Conservation (phyloP, 2,329 filamentous ascomycete species). For the Aurifilum marmelostoma region DNA sequence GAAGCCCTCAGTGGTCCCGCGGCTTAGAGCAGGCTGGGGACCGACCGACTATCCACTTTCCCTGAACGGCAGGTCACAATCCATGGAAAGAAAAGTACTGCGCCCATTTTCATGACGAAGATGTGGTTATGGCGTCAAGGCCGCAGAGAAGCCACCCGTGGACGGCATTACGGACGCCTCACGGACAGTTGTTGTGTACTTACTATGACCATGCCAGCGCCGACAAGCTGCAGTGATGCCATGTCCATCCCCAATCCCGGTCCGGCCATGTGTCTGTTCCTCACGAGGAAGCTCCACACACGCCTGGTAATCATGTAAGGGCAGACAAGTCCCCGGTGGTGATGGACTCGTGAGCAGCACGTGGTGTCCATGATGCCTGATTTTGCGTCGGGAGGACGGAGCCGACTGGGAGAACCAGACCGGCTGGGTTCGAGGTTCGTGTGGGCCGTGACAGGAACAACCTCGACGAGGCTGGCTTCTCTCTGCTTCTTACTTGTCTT, state of each 20-base stretch:
- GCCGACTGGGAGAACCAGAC: background rate
- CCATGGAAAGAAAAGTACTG: background rate
- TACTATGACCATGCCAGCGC: background rate
- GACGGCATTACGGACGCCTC: background rate
- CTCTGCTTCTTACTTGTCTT: no score
- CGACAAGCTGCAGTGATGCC: background rate
- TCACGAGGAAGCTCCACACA: constrained; percentile 1
- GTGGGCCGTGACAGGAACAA: background rate
- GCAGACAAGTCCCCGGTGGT: background rate
- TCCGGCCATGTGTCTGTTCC: constrained; percentile 2
- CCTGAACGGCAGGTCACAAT: constrained; percentile 20
- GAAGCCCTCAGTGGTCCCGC: background rate
- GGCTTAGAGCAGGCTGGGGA: background rate
- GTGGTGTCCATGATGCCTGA: constrained; percentile 3
- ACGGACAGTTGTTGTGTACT: background rate
- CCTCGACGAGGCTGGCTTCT: background rate
- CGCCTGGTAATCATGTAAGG: background rate
- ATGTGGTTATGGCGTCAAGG: background rate
- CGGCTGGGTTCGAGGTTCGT: background rate
- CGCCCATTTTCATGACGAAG: constrained; percentile 1
- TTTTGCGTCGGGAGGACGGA: background rate
- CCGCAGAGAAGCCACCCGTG: background rate
- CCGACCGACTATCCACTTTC: constrained; percentile 18
- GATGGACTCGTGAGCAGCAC: constrained; percentile 1
- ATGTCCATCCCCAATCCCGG: background rate